phyloP scores from a whole-genome alignment of 495 filamentous ascomycete species.

The Neurospora tetraspora region DNA sequence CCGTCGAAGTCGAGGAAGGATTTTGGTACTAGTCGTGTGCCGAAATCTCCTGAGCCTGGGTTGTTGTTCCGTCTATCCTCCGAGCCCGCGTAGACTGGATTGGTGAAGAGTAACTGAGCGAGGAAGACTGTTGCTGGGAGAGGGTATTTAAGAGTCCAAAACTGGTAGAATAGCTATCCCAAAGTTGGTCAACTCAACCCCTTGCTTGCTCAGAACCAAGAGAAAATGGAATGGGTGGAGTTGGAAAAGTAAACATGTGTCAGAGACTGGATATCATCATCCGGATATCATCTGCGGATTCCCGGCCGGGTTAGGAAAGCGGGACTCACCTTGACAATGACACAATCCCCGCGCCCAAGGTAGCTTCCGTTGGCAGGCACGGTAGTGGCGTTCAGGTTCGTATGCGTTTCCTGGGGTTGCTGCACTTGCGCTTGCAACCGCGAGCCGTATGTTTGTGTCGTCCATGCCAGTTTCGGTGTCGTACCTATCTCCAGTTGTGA shows the following conservation, averaged over 20 bases:
- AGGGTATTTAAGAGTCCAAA: neutral
- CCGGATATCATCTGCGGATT: neutral
- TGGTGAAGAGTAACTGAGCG: neutral
- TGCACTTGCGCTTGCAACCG: neutral
- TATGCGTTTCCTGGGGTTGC: neutral
- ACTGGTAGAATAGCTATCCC: neutral
- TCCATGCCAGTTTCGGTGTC: neutral
- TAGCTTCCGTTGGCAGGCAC: neutral
- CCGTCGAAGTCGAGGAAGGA: neutral
- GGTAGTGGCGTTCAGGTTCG: neutral
- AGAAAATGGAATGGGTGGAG: neutral
- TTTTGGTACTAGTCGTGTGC: neutral
- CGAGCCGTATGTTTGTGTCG: neutral
- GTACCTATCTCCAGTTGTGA: neutral
- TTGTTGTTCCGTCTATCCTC: neutral
- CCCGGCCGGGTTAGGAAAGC: neutral
- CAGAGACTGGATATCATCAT: neutral
- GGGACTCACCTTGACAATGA: neutral
- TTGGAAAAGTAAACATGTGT: neutral
- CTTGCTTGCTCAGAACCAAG: neutral
- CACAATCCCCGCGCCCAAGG: neutral
- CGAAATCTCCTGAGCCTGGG: neutral
- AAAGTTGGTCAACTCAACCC: neutral
- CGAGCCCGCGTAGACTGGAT: neutral
- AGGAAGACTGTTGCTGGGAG: neutral